Base-by-base conservation (phyloP, 2,329 filamentous ascomycete species). In the Capronia coronata region DNA sequence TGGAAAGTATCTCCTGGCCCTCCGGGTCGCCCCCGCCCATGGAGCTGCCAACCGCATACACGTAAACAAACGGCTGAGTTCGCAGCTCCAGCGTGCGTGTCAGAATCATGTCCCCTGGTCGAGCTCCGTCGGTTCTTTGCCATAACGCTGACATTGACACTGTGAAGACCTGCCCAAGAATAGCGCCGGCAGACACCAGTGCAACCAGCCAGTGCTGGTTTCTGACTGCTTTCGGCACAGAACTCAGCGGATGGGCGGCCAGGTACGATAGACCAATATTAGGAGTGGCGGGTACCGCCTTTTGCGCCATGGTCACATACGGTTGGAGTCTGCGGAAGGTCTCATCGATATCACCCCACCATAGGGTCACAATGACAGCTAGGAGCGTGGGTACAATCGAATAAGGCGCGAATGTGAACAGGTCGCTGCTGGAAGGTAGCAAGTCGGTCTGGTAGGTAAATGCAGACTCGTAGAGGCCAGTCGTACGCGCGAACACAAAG, bases 321-420 rank as follows among this genome's bases (percentile, higher is more conserved):
- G 53, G 55, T 29, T 58, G 55, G 25, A 56, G 25, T 21, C 39
- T 19, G 18, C 51, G 47, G 32, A 56, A 52, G 5, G 48, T 40
- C 37, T 43, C 49, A 25, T 56, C 55, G 9, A 58, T 19, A 22
- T 40, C 27, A 25, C 47, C 50, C 53, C 54, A 58, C 53, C 55
- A 58, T 11, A 56, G 29, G 3, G 30, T 30, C 8, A 58, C 37
- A 3, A 30, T 38, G 8, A 56, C 54, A 13, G 51, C 54, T 11
- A 52, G 14, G n/a, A 57, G 13, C 0, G 54, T 54, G 9, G 51
- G 48, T 7, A 55, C 30, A 9, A 55, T 48, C 1, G 54, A 57
- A 29, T 49, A 52, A 32, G 48, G 48, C 14, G 54, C 51, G n/a
- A 55, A 43, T 16, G 37, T 48, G 18, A 27, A 55, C 7, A 25